phyloP scores from a whole-genome alignment of 306 rosid genomes.

The Cicer judaicum region DNA sequence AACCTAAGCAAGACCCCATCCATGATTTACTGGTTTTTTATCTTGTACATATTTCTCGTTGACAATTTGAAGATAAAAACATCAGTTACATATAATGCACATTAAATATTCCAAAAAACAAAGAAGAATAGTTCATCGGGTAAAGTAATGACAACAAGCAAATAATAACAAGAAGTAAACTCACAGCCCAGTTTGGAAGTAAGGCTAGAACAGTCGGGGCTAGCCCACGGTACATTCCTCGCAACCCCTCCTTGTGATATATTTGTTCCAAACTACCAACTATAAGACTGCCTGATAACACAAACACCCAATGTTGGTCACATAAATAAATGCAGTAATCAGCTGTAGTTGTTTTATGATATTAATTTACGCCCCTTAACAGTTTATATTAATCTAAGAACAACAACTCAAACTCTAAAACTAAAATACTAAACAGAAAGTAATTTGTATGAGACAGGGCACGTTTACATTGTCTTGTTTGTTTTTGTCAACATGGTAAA shows the following conservation, averaged over 20 bases:
- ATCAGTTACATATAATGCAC: not conserved
- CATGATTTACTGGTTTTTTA: not conserved
- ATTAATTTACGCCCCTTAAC: not conserved
- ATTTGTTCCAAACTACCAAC: slow-evolving; percentile 79
- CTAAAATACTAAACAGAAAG: not conserved
- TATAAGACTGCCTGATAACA: slow-evolving; percentile 67
- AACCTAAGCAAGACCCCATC: slow-evolving; percentile 11
- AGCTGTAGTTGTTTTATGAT: not conserved
- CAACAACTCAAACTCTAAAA: slow-evolving; percentile 1
- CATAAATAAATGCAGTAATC: not conserved
- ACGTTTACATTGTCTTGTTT: slow-evolving; percentile 20
- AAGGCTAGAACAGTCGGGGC: slow-evolving; percentile 81
- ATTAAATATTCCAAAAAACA: not conserved
- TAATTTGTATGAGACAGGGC: not conserved
- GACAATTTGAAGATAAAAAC: slow-evolving; percentile 1
- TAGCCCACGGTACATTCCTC: slow-evolving; percentile 91
- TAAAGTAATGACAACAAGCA: slow-evolving; percentile 6
- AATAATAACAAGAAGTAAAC: slow-evolving; percentile 34
- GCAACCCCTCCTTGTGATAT: slow-evolving; percentile 76
- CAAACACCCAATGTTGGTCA: slow-evolving; percentile 14
- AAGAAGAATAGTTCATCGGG: slow-evolving; percentile 8
- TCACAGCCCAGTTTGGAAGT: slow-evolving; percentile 95
- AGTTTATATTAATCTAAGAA: slow-evolving; percentile 3
- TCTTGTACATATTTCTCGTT: not conserved
- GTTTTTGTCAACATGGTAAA: not conserved